These are phyloP conservation scores for Pueraria montana DNA, from an alignment of 306 rosid species.

Conservation along the genomic window DNA sequence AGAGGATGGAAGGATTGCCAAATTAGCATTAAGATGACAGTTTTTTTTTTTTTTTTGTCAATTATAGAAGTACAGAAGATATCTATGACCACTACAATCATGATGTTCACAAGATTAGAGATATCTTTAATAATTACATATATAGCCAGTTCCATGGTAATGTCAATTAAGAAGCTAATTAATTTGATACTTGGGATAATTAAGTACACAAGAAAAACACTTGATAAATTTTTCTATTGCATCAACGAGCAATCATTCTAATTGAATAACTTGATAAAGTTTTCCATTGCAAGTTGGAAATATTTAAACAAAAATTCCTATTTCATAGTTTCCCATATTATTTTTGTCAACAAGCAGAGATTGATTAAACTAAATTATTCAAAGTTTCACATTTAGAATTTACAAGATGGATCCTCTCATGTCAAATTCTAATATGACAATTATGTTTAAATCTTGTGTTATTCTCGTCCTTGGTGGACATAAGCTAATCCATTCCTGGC, in stretches of 20 bases:
- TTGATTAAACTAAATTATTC: neutral
- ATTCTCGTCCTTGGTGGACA: neutral
- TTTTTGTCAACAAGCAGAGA: no score
- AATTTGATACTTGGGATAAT: neutral
- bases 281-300: neutral
- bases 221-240: neutral
- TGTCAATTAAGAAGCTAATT: neutral
- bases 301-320: neutral
- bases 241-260: neutral
- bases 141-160: neutral
- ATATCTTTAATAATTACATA: neutral
- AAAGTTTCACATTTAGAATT: constrained; percentile 5
- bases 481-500: neutral
- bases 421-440: neutral
- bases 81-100: constrained; percentile 15
- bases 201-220: neutral
- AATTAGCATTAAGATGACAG: neutral
- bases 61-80: neutral
- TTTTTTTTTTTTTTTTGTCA: neutral
- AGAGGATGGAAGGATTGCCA: neutral
- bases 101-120: neutral
- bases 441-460: neutral
- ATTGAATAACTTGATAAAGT: neutral
- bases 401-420: constrained; percentile 1
- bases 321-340: neutral